Base-by-base conservation (phyloP, 1,284 basidiomycete species). In the Apiotrichum mycotoxinovorans region DNA sequence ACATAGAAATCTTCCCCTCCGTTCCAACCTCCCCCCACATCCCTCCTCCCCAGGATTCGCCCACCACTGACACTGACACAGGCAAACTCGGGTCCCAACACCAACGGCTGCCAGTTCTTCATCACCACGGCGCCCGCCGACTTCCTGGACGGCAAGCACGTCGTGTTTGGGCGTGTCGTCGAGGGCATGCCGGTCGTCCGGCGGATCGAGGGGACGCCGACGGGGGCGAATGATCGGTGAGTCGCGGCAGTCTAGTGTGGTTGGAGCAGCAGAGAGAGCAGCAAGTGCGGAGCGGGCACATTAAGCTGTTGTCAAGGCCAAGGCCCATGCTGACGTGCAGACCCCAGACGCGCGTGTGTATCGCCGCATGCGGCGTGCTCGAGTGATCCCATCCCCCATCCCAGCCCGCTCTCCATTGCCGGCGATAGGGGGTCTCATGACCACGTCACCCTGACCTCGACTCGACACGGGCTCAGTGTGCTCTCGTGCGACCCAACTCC, bases 31-130 rank as follows among this genome's bases (percentile, higher is more conserved):
- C 22, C 5, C 22, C 5, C 11, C 22, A 3, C 11, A 22, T n/a
- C n/a, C n/a, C n/a, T n/a, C n/a, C n/a, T n/a, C n/a, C n/a, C n/a
- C n/a, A n/a, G n/a, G n/a, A n/a, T n/a, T n/a, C n/a, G n/a, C n/a
- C n/a, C n/a, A n/a, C n/a, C n/a, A n/a, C n/a, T n/a, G n/a, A 20
- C 8, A 12, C 48, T 55, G 34, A 55, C 48, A 5, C 66, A 93
- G 91, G 92, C 92, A 1, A 96, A 96, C 76, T 92, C 90, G 0
- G 92, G 92, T 2, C 83, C 88, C 1, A 87, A 89, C 69, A 94
- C 91, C 7, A 96, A 97, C 69, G 93, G 93, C 2, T 94, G 89
- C 17, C 67, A 96, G 85, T 98, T 98, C 81, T 98, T 98, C 81
- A 88, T 98, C 70, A 98, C 96, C 0, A 91, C 89, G 1, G 91